Evolutionary conservation across 164 flowering plant species (phyloP), one percentile per base, ranked within the genome.

Genomic region (Kalanchoe fedtschenkoi): DNA sequence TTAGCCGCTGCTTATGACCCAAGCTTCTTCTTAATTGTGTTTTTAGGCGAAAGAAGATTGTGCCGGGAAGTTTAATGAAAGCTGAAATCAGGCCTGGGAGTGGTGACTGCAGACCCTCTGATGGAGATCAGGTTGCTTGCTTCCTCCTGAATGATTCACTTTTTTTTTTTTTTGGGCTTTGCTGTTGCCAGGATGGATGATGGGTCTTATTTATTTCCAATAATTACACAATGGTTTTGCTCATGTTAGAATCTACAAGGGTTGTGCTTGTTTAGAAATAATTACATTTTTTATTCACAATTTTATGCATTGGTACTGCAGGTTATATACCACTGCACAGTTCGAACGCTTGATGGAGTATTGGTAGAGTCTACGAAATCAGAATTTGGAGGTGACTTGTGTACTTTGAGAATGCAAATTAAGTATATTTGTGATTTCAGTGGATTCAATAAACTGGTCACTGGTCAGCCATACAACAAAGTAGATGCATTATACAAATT

Each of bases 281-380:
- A 14, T 22, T 35, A 42, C 16, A 22, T 46, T 9, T 61, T 33
- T 37, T 28, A 44, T 30, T 29, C 26, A 60, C n/a, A 39, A 38
- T 17, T 21, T 21, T 46, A 6, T 41, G 9, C 30, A 39, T 59
- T 47, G n/a, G n/a, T 59, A 63, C 64, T 73, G 37, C 77, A 89
- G 96, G 90, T 90, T 37, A 79, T 88, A 56, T 86, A 80, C 71
- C 99, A 90, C 67, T n/a, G n/a, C n/a, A n/a, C n/a, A n/a, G n/a
- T n/a, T 34, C 80, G 99, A 13, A 93, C 99, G 15, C 66, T 88
- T 44, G 92, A 90, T 61, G 97, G 97, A 51, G 89, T 90, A 63
- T 76, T 88, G 55, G 96, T 90, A 43, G 75, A 84, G 65, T 90
- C 96, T 1, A 80, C 96, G 1, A 77, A 85, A 75, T 66, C 74